A percentile compares a stretch with the other conserved stretches of the same genome.
Evolutionary conservation across 306 rosid species (phyloP).

Genomic region (Gynostemma pentaphyllum): DNA sequence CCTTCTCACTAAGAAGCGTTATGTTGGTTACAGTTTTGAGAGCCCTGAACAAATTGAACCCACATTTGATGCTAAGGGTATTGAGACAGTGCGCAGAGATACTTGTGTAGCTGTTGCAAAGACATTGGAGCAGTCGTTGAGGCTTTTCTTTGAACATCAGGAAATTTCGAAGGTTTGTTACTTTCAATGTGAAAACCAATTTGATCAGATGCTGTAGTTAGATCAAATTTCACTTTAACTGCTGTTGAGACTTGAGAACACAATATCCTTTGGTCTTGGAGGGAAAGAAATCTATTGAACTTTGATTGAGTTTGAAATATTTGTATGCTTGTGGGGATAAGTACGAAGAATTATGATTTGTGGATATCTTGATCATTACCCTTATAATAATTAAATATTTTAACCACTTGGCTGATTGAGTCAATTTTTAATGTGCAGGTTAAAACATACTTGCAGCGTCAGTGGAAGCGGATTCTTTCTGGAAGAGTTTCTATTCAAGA

Average conservation of each 20-base stretch:
- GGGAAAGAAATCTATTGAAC: not conserved
- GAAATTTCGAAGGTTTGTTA: conserved; percentile 42
- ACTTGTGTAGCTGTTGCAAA: conserved; percentile 87
- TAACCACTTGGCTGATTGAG: conserved; percentile 11
- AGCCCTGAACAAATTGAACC: conserved; percentile 59
- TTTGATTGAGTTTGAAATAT: not conserved
- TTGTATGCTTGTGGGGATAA: not conserved
- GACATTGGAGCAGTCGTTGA: conserved; percentile 76
- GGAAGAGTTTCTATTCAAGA: conserved; percentile 68
- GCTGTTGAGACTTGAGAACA: not conserved
- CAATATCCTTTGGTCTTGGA: not conserved
- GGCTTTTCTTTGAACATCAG: conserved; percentile 71
- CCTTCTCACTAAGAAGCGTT: conserved; percentile 90
- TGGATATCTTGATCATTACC: not conserved
- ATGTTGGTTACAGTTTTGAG: conserved; percentile 95
- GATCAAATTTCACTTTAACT: not conserved
- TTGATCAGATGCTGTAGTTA: not conserved
- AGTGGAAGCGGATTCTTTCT: conserved; percentile 81
- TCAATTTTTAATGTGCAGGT: conserved; percentile 29
- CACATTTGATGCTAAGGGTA: conserved; percentile 89
- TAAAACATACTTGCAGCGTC: conserved; percentile 63
- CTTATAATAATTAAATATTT: conserved; percentile 7
- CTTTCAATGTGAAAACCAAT: not conserved
- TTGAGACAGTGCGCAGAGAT: conserved; percentile 94
- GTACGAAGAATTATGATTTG: no score